Percentiles rank a stretch among this genome's conserved stretches.
Conservation (phyloP, 768 basidiomycete genomes). For the Pholiota microspora region DNA sequence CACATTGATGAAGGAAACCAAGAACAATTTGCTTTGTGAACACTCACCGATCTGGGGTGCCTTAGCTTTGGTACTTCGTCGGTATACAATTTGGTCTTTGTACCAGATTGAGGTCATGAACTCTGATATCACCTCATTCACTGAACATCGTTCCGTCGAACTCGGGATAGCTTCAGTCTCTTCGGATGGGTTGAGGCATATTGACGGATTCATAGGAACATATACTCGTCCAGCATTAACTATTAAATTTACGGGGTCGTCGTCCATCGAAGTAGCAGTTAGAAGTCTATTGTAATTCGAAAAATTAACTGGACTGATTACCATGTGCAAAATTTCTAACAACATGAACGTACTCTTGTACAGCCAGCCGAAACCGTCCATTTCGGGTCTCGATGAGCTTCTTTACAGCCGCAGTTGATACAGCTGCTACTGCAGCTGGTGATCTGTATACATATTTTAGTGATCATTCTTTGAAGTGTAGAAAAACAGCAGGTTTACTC, state of each 20-base stretch:
- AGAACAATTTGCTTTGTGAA: neutral
- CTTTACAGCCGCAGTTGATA: conserved; percentile 59
- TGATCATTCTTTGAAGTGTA: neutral
- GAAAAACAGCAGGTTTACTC: conserved; percentile 12
- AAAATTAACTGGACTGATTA: neutral
- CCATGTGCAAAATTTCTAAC: neutral
- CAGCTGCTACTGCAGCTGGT: conserved; percentile 28
- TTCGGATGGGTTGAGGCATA: conserved; percentile 11
- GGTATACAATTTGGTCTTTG: conserved; percentile 61
- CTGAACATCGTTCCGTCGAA: conserved; percentile 53
- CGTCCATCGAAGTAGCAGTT: conserved; percentile 43
- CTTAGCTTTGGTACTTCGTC: conserved; percentile 52
- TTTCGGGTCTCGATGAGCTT: conserved; percentile 74
- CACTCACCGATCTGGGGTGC: conserved; percentile 48
- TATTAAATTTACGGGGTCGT: conserved; percentile 64
- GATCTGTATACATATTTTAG: neutral
- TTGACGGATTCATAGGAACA: conserved; percentile 63
- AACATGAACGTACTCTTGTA: conserved; percentile 57
- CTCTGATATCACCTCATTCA: conserved; percentile 57
- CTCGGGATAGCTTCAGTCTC: conserved; percentile 27
- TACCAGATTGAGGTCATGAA: conserved; percentile 64
- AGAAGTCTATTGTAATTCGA: conserved; percentile 46
- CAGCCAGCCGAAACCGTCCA: conserved; percentile 56
- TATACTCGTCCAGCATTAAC: conserved; percentile 67
- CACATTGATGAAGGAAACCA: conserved; percentile 1